Percentiles rank a stretch among this genome's conserved stretches.
phyloP scores from a whole-genome alignment of 192 early-diverging fungal species.

The Backusella australiensis region DNA sequence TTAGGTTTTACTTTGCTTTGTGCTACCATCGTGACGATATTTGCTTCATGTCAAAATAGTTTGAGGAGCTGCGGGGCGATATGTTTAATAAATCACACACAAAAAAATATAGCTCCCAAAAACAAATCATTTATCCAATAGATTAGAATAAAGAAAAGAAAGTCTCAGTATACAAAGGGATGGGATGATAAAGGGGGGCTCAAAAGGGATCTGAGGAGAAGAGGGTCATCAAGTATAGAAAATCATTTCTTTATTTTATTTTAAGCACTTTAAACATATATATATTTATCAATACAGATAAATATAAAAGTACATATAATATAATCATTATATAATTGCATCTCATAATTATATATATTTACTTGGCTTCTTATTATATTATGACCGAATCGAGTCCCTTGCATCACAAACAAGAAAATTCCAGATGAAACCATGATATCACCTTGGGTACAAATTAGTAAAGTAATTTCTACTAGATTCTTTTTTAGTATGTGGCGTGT shows the following conservation, averaged over 20 bases:
- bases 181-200: background rate
- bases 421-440: conserved; percentile 7
- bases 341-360: background rate
- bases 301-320: background rate
- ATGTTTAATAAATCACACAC: background rate
- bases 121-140: background rate
- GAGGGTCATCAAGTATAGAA: background rate
- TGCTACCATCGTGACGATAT: conserved; percentile 2
- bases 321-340: background rate
- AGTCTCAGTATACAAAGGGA: background rate
- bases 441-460: background rate
- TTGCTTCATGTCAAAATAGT: conserved; percentile 6
- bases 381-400: background rate
- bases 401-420: conserved; percentile 6
- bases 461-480: background rate
- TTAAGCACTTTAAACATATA: background rate
- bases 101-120: background rate
- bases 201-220: background rate
- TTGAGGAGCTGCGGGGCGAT: background rate
- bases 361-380: background rate
- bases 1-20: conserved; percentile 6
- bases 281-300: background rate
- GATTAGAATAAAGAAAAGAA: background rate
- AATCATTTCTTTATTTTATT: background rate
- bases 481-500: conserved; percentile 9